Base-by-base conservation (phyloP, 2,329 filamentous ascomycete species). In the Alternaria postmessia region DNA sequence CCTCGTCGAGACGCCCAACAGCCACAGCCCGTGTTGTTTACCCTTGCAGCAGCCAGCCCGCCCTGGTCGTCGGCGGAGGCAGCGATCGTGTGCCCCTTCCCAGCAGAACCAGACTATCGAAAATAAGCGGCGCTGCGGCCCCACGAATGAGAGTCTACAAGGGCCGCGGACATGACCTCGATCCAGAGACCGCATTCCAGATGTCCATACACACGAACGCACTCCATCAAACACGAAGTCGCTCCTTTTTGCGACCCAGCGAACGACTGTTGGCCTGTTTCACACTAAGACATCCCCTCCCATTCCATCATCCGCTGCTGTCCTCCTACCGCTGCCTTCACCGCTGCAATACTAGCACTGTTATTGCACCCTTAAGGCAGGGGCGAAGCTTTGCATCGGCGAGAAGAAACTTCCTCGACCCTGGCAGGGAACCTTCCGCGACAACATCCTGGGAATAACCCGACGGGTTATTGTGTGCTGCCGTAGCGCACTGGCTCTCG, bases 71-170 rank as follows among this genome's bases (percentile, higher is more conserved):
- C 20, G 46, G 46, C 46, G 30, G 41, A 49, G 20, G 36, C 22
- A 61, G 34, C 46, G n/a, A 51, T 54, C 49, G 53, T 51, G 30
- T 57, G 54, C 39, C 30, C 47, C 28, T 46, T 57, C 54, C 44
- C 44, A 46, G 18, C 26, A 54, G 30, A 12, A 49, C 20, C 47
- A 52, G 26, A 53, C 62, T 64, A 64, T 64, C 36, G 62, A 62
- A 62, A 62, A 30, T 43, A 59, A 51, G 51, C 54, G 58, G 55
- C 41, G 20, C 34, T 51, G 46, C 57, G 34, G 30, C 46, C 54
- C 38, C 39, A 48, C 54, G 46, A 57, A 57, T 57, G 20, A 22
- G 28, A 51, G 46, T 4, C 32, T 16, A 16, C 32, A 43, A 42
- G 54, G 54, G 38, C 54, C 46, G 54, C 54, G 46, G 54, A 56